phyloP scores from a whole-genome alignment of 208 protist genomes.

The Acanthamoeba rhysodes region DNA sequence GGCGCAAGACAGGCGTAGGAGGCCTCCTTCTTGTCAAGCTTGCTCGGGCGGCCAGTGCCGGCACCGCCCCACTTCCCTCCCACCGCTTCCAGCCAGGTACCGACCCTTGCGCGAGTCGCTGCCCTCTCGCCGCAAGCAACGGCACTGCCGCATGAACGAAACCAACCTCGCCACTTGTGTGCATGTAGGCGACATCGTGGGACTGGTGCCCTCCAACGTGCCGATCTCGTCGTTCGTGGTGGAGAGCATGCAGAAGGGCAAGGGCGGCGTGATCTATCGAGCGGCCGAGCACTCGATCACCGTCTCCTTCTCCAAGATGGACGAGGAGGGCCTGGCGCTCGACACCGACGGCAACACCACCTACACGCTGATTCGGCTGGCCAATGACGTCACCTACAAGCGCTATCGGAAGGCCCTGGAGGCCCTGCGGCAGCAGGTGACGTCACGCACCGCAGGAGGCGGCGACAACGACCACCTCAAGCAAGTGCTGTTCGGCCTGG shows the following conservation, averaged over 20 bases:
- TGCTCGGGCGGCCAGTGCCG: neutral
- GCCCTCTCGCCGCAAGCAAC: neutral
- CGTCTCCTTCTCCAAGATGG: conserved; percentile 73
- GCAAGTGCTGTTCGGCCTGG: conserved; percentile 68
- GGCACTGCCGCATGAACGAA: too few species aligned
- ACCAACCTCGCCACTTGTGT: too few species aligned
- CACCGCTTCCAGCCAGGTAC: conserved; percentile 70
- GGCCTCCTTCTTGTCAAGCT: conserved; percentile 64
- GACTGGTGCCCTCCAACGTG: conserved; percentile 55
- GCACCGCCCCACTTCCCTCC: conserved; percentile 3
- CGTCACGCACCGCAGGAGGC: neutral
- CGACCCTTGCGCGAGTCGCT: neutral
- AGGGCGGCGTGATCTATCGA: conserved; percentile 70
- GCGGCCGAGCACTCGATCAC: conserved; percentile 22
- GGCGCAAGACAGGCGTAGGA: conserved; percentile 7
- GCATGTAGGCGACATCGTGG: conserved; percentile 62
- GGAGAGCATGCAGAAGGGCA: conserved; percentile 55
- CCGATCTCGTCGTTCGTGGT: conserved; percentile 50
- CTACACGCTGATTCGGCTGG: conserved; percentile 59
- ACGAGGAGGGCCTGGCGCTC: conserved; percentile 17
- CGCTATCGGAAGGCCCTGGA: conserved; percentile 45
- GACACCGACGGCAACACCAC: conserved; percentile 1
- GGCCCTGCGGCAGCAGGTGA: neutral
- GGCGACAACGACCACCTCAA: conserved; percentile 53
- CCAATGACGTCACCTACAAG: conserved; percentile 76